Evolutionary conservation across 345 rosid species (phyloP).

Genomic region (Odontarrhena argentea): DNA sequence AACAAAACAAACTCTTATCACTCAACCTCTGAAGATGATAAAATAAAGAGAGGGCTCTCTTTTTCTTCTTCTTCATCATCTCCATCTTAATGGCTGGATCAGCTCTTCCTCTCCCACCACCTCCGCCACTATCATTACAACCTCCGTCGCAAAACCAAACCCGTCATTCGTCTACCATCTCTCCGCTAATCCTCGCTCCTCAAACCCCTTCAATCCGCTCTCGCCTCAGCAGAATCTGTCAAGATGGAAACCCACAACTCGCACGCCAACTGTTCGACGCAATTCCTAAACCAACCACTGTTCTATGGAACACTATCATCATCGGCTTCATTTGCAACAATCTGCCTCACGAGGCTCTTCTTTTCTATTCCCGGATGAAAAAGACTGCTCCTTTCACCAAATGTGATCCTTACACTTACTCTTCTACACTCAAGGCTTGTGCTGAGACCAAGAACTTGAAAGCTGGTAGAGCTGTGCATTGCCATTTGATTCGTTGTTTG

Average conservation of each 20-base stretch:
- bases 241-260: constrained; percentile 70
- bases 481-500: constrained; percentile 72
- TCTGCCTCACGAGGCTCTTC: constrained; percentile 71
- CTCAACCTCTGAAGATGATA: constrained; percentile 30
- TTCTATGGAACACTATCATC: constrained; percentile 84
- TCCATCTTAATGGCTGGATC: constrained; percentile 46
- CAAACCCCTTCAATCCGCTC: constrained; percentile 77
- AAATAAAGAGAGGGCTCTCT: constrained; percentile 10
- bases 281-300: constrained; percentile 73
- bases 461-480: constrained; percentile 73
- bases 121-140: constrained; percentile 34
- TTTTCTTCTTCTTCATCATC: constrained; percentile 27
- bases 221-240: constrained; percentile 77
- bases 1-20: constrained; percentile 38
- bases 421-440: constrained; percentile 84
- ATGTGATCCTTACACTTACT: constrained; percentile 77
- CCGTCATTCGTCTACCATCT: constrained; percentile 37
- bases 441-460: constrained; percentile 54
- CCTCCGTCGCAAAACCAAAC: constrained; percentile 26
- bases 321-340: constrained; percentile 84
- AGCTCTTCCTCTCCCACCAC: constrained; percentile 48
- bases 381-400: constrained; percentile 49
- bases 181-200: constrained; percentile 44
- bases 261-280: constrained; percentile 88
- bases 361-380: constrained; percentile 70